Evolutionary conservation across 768 basidiomycete genomes (phyloP), one percentile per base, ranked within the genome.

Genomic region (Trametes sanguinea): DNA sequence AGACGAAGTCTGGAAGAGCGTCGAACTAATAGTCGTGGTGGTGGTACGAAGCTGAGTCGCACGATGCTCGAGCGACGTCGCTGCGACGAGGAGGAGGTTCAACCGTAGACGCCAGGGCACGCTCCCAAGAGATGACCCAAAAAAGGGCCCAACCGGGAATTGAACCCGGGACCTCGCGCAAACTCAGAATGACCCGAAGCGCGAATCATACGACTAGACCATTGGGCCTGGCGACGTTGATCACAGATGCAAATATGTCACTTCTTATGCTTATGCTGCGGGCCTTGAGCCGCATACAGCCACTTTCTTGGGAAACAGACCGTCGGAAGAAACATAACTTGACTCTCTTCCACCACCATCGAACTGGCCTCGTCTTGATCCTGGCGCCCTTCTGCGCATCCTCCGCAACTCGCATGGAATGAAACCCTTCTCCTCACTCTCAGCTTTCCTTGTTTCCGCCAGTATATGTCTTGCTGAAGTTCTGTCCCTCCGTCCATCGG

Each of bases 381-480:
- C 22, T 22, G 22, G 22, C 22, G 30, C 11, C 39, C n/a, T 4
- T 13, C 27, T 8, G 2, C 30, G 14, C 27, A 8, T 3, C 27
- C 37, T 33, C 6, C 42, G 27, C 48, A 51, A 39, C 54, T 59
- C 51, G 63, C 48, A 64, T 64, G 64, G 64, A 46, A 65, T 65
- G 60, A 61, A 47, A 60, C 52, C 57, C 30, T 13, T 62, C 50
- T 55, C 58, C 6, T 29, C 61, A 2, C 47, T 65, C 43, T 63
- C 67, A 22, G 53, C 65, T 37, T 43, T 70, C 40, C 54, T 68
- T 22, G 60, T 71, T 9, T 51, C 67, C 10, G 62, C 70, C 32
- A 65, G 65, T n/a, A 29, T 57, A 35, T 70, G 67, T 54, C 56
- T 73, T 35, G 71, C 70, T 53, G 70, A 74, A 54, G 46, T 70